Conservation (phyloP, 73 alveolate species). For the Symbiodinium pilosum region DNA sequence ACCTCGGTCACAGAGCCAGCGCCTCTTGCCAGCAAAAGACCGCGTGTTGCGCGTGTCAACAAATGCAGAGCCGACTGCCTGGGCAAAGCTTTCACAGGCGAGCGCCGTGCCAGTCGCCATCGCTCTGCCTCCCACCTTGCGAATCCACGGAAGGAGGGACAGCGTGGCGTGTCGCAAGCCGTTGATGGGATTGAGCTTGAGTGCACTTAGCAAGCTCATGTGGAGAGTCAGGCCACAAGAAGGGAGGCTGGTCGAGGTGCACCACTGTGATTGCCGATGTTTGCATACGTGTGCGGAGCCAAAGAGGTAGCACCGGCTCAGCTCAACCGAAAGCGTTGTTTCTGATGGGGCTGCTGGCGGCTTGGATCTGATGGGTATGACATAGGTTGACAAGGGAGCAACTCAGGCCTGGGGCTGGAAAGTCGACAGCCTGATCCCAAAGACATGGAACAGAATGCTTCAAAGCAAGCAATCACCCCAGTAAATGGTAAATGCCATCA, state of each 20-base stretch:
- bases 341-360: constrained; percentile 9
- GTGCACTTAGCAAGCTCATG: not conserved
- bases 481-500: no score
- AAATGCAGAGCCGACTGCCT: no score
- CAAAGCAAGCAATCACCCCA: no score
- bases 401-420: constrained; percentile 26
- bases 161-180: no score
- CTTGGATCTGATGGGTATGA: not conserved
- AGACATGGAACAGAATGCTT: no score
- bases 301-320: no score
- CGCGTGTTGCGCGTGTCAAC: no score
- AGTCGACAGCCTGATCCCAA: not conserved
- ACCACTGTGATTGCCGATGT: no score
- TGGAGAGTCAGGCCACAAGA: not conserved
- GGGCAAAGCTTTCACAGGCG: no score
- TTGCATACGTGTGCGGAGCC: no score
- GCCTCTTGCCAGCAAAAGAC: not conserved
- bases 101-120: not conserved
- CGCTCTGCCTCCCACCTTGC: not conserved
- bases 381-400: not conserved
- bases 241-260: not conserved
- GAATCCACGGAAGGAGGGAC: not conserved
- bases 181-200: no score
- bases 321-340: constrained; percentile 10
- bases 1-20: not conserved